Percentiles rank a stretch among this genome's conserved stretches.
phyloP scores from a whole-genome alignment of 306 rosid species.

The Biancaea sappan region DNA sequence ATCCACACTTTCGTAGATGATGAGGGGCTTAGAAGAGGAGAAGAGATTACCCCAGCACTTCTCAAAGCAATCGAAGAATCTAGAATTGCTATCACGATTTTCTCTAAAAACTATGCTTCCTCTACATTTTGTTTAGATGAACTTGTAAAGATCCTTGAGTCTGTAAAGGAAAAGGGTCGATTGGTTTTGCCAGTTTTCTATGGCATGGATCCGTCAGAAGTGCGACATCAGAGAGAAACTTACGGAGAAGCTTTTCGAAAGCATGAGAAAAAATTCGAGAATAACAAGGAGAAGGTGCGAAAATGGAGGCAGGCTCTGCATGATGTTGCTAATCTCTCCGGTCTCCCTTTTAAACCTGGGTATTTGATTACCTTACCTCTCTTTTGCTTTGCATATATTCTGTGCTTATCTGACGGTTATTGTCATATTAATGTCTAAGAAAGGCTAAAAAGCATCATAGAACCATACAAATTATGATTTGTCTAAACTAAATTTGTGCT shows the following conservation, averaged over 20 bases:
- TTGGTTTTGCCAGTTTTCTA: neutral
- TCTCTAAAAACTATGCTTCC: neutral
- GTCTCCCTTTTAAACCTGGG: neutral
- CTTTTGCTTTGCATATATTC: neutral
- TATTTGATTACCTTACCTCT: neutral
- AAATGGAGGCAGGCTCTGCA: neutral
- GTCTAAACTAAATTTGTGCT: too few relatives aligned
- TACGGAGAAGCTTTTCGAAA: neutral
- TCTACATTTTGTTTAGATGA: neutral
- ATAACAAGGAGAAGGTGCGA: neutral
- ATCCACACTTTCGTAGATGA: neutral
- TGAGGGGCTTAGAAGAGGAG: neutral
- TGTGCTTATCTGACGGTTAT: too few relatives aligned
- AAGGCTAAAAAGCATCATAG: neutral
- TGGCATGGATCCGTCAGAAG: neutral
- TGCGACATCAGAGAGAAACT: neutral
- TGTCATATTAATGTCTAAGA: too few relatives aligned
- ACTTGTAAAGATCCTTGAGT: neutral
- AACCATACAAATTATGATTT: neutral
- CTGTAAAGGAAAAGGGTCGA: neutral
- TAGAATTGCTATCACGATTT: neutral
- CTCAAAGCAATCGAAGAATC: conserved; percentile 1
- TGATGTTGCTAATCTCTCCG: neutral
- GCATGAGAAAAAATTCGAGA: neutral
- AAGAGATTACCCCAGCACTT: neutral